Conservation (phyloP, 2,329 filamentous ascomycete species). For the Talaromyces rugulosus region DNA sequence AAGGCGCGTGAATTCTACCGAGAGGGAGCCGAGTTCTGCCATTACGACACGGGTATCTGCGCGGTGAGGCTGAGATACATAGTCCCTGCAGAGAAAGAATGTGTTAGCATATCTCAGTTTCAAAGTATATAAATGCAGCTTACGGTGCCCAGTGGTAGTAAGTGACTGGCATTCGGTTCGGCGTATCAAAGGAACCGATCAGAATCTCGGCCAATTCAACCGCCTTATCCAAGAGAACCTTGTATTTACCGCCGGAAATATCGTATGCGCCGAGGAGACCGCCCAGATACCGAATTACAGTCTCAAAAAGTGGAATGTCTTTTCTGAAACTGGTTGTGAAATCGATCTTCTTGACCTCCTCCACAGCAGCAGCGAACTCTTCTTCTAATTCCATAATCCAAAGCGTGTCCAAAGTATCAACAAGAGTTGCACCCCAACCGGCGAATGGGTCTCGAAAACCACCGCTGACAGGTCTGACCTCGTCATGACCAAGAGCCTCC, state of each 20-base stretch:
- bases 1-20: conserved; percentile 83
- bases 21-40: conserved; percentile 71
- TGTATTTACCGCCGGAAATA: conserved; percentile 67
- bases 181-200: conserved; percentile 82
- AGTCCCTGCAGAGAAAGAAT: conserved; percentile 33
- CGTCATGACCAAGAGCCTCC: conserved; percentile 81
- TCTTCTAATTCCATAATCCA: conserved; percentile 80
- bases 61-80: conserved; percentile 59
- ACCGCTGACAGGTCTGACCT: conserved; percentile 69
- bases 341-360: conserved; percentile 68
- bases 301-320: conserved; percentile 88
- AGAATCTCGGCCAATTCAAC: conserved; percentile 74
- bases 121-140: conserved; percentile 20
- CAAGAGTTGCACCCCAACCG: conserved; percentile 82
- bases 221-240: conserved; percentile 70
- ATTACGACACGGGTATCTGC: conserved; percentile 56
- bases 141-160: conserved; percentile 74
- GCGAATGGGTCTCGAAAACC: conserved; percentile 75
- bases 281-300: conserved; percentile 84
- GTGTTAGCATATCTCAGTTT: background rate
- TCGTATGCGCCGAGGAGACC: conserved; percentile 84
- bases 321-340: conserved; percentile 67
- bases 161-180: conserved; percentile 84
- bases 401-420: conserved; percentile 76
- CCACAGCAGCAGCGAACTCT: conserved; percentile 75